Base-by-base conservation (phyloP, 331 rosid species). In the Quercus lobata region DNA sequence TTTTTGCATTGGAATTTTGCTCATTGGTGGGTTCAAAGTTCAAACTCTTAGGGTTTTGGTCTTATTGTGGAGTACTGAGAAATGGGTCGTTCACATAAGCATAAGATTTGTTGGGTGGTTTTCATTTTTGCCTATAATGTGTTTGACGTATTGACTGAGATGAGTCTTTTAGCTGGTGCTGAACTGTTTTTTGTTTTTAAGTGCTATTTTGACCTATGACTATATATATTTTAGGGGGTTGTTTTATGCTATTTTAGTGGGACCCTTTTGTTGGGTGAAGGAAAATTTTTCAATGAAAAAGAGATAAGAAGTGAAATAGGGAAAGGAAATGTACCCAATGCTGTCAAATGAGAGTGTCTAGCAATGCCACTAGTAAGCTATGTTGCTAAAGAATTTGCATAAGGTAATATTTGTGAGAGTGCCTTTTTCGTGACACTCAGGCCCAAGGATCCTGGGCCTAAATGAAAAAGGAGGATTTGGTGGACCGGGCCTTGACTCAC, bases 61-160 rank as follows among this genome's bases (percentile, higher is more conserved):
- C 19, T 24, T 3, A 6, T 22, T 19, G 14, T 17, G 37, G 53
- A 4, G 12, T 63, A 24, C 11, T 69, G 65, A 12, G 60, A 65
- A 5, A 27, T 57, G 32, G 60, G 74, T 78, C 6, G 56, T 19
- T 72, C 25, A 6, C 24, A 55, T 37, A 12, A 69, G 53, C 27
- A 6, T 19, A 53, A 24, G 76, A 22, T 75, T 52, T 15, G 11
- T 30, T 30, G 41, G 65, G 12, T 53, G 30, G 46, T 85, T 68
- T 60, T 27, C 57, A 16, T 24, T 49, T 34, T 53, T 1, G 71
- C 52, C 17, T 24, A 11, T 19, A 30, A 72, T 58, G 78, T 76
- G 84, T 80, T 86, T 68, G 83, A 77, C 78, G 49, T 7, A 34
- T 71, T 65, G 75, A 10, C 49, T 57, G 27, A 16, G 21, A 69